Base-by-base conservation (phyloP, 2,329 filamentous ascomycete genomes). In the Xylariaceae sp. region DNA sequence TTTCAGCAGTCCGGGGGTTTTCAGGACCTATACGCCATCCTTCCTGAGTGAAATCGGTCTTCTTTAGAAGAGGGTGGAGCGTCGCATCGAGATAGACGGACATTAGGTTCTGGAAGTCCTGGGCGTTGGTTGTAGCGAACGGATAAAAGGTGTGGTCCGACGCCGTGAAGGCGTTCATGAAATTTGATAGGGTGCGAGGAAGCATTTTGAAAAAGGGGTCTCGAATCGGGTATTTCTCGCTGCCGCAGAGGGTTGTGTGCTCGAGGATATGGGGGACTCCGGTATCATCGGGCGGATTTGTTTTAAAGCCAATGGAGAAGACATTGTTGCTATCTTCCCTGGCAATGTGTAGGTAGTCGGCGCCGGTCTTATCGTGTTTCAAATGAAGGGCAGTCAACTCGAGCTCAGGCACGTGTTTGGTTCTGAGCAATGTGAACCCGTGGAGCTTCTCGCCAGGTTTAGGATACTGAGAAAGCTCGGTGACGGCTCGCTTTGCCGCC, bases 161-260 rank as follows among this genome's bases (percentile, higher is more conserved):
- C 30, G 91, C 91, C 42, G 94, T 99, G 70, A 97, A 96, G 58
- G 94, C 94, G 71, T 99, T 99, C 94, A 99, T 99, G 69, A 96
- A 99, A 73, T 97, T 99, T 61, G 94, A 96, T n/a, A 99, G 80
- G 4, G 94, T 96, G 64, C 94, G 85, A 27, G 94, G 94, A 30
- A 99, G 81, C 94, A 99, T 99, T 80, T 97, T 99, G 79, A 99
- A 99, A 78, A 99, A 99, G 0, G 94, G 94, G 68, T 99, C 94
- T 59, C 94, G 89, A 55, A 99, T 92, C n/a, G 94, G 94, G 69
- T 91, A 96, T 86, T 95, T 96, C 70, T 95, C 79, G 68, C 92
- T 97, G 27, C 94, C 94, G 68, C 94, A 99, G 43, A 99, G 76
- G 1, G 94, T 97, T 26, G 94, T 96, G 74, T 99, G 94, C 76